A percentile compares a stretch with the other conserved stretches of the same genome.
phyloP scores from a whole-genome alignment of 768 basidiomycete genomes.

The Tulasnella sp. region DNA sequence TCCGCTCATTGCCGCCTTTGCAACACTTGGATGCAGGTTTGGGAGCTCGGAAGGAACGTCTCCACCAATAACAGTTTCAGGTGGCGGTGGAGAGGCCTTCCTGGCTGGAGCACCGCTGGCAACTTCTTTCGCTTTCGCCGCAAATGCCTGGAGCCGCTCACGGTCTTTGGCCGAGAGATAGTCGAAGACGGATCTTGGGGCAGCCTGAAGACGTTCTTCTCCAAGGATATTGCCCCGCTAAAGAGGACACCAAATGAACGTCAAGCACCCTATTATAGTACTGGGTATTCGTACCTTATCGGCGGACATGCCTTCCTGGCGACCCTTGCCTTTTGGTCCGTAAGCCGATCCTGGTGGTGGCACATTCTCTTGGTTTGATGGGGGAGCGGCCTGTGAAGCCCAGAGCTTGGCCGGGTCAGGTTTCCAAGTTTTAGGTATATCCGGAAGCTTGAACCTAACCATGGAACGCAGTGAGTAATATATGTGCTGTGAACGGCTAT shows the following conservation, averaged over 20 bases:
- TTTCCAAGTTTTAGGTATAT: constrained; percentile 78
- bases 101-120: neutral
- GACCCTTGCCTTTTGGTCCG: constrained; percentile 45
- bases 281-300: constrained; percentile 61
- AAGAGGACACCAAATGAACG: neutral
- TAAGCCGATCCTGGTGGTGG: constrained; percentile 22
- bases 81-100: constrained; percentile 3
- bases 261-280: constrained; percentile 21
- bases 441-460: constrained; percentile 75
- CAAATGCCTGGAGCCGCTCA: constrained; percentile 70
- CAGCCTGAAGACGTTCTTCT: constrained; percentile 66
- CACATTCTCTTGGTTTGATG: constrained; percentile 36
- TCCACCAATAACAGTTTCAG: constrained; percentile 34
- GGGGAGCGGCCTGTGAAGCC: constrained; percentile 35
- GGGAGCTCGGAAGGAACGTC: constrained; percentile 45
- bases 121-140: constrained; percentile 37
- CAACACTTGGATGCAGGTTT: constrained; percentile 68
- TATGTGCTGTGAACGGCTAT: constrained; percentile 22
- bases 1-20: constrained; percentile 80
- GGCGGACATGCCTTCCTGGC: constrained; percentile 52
- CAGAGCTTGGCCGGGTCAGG: constrained; percentile 81
- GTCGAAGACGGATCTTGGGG: constrained; percentile 84
- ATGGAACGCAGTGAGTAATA: constrained; percentile 32
- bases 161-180: constrained; percentile 89
- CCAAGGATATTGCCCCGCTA: constrained; percentile 83